Base-by-base conservation (phyloP, 306 rosid species). In the Malus sieversii region DNA sequence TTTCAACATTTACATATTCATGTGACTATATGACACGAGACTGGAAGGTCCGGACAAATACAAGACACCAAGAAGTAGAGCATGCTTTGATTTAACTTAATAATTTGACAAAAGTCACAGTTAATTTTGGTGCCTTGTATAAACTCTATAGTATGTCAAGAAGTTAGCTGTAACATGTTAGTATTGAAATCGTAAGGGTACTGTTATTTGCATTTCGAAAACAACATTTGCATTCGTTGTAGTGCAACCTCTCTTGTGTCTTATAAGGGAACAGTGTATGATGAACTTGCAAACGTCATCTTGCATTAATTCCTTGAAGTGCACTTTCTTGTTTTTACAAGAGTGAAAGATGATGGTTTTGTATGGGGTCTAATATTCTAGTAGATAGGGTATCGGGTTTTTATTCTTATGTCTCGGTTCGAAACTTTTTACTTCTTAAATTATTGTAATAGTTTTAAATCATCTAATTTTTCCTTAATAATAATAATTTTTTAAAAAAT, bases 381-480 rank as follows among this genome's bases (percentile, higher is more conserved):
- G 10, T 38, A 0, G 0, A 7, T 38, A 38, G 2, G 0, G 2
- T 38, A 1, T 38, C 0, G 0, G 0, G 0, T 38, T 38, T 38
- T 0, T 38, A 38, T 38, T 0, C 0, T 1, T 7, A 2, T 1
- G 42, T 38, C 10, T 38, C 2, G 2, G 2, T 35, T 38, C 10
- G 0, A 38, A 38, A 38, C 0, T 38, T 38, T 38, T 7, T 0
- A 0, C 9, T 7, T 38, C 0, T 0, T 38, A 38, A 7, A 7
- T 6, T 38, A 7, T 38, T 38, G 42, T 38, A 38, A 38, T 7
- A 38, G 42, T 38, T 38, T 38, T 38, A 7, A 38, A 38, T 38
- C 42, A 1, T 38, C 10, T 2, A 1, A 38, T 38, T 38, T 22
- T 22, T 22, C 23, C 23, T 22, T 38, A 38, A 38, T 38, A 1